A percentile compares a stretch with the other conserved stretches of the same genome.
phyloP scores from a whole-genome alignment of 306 rosid species.

The Trichosanthes cucumerina region DNA sequence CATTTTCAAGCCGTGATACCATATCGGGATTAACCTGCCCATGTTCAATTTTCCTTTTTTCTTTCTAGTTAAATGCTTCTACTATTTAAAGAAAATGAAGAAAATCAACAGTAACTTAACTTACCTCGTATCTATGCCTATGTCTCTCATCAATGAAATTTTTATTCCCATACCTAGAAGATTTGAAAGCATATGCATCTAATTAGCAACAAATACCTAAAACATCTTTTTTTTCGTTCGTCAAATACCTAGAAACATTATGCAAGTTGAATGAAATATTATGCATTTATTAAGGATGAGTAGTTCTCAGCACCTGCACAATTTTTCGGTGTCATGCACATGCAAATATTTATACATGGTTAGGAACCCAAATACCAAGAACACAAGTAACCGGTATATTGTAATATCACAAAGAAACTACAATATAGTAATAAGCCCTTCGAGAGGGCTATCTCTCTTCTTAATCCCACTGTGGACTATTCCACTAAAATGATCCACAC shows the following conservation, averaged over 20 bases:
- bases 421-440: background rate
- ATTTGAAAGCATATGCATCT: background rate
- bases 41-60: background rate
- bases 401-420: background rate
- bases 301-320: background rate
- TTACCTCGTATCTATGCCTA: conserved; percentile 45
- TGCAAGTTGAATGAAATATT: background rate
- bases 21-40: conserved; percentile 38
- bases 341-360: background rate
- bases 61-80: background rate
- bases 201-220: background rate
- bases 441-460: background rate
- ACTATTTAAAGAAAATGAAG: background rate
- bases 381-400: background rate
- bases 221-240: background rate
- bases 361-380: background rate
- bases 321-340: background rate
- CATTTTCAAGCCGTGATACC: conserved; percentile 33
- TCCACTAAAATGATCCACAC: background rate
- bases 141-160: conserved; percentile 37
- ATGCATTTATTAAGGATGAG: background rate
- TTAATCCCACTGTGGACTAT: background rate
- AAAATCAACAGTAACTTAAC: background rate
- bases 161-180: conserved; percentile 29
- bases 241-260: background rate